These are phyloP conservation scores for Botrytis aclada DNA, from an alignment of 2,329 filamentous ascomycete species.

Conservation along the genomic window DNA sequence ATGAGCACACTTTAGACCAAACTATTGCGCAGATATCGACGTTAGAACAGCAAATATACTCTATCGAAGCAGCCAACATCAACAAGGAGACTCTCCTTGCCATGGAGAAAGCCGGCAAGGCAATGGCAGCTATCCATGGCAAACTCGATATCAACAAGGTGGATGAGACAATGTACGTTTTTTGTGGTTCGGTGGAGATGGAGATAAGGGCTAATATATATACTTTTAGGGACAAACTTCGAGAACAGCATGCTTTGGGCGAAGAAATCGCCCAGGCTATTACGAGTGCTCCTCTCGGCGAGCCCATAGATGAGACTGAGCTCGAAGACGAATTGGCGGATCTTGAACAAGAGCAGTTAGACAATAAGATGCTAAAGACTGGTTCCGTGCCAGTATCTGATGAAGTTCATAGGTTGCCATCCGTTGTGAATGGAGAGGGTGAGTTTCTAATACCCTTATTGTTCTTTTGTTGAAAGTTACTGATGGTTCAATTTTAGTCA, in stretches of 20 bases:
- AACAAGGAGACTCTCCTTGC: slow-evolving; percentile 93
- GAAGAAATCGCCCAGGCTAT: slow-evolving; percentile 90
- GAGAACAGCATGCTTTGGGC: slow-evolving; percentile 88
- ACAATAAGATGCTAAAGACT: slow-evolving; percentile 89
- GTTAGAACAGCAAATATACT: slow-evolving; percentile 91
- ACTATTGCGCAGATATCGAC: slow-evolving; percentile 87
- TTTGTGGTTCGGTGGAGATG: background rate
- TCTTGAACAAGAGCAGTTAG: slow-evolving; percentile 87
- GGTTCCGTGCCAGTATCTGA: slow-evolving; percentile 80
- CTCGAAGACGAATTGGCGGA: slow-evolving; percentile 81
- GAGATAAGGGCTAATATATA: slow-evolving; percentile 36
- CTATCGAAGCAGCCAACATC: slow-evolving; percentile 97
- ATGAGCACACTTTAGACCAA: slow-evolving; percentile 88
- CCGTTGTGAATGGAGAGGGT: slow-evolving; percentile 73
- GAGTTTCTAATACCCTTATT: slow-evolving; percentile 44
- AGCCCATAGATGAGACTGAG: slow-evolving; percentile 78
- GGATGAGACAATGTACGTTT: slow-evolving; percentile 83
- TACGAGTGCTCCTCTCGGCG: slow-evolving; percentile 64
- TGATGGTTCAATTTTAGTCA: slow-evolving; percentile 42
- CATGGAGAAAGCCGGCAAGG: slow-evolving; percentile 85
- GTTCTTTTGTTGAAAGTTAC: slow-evolving; percentile 6
- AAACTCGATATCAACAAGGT: slow-evolving; percentile 92
- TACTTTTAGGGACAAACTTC: slow-evolving; percentile 71
- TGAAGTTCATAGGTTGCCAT: slow-evolving; percentile 72
- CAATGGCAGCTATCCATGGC: slow-evolving; percentile 91